Base-by-base conservation (phyloP, 2,329 filamentous ascomycete genomes). In the Aspergillus niger region DNA sequence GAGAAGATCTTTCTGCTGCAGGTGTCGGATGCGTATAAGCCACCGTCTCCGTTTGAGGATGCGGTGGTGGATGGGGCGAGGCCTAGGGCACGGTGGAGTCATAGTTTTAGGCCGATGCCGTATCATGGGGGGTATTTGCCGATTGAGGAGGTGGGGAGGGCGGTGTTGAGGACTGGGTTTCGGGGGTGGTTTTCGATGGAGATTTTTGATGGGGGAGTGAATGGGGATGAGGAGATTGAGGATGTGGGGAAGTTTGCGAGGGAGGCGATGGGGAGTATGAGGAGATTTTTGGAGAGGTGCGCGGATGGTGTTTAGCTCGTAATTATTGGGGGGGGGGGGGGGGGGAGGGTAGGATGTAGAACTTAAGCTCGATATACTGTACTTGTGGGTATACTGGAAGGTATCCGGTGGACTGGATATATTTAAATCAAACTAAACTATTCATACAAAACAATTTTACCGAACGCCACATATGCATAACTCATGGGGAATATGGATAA, bases 1-100 rank as follows among this genome's bases (percentile, higher is more conserved):
- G 86, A 90, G 2, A 92, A 90, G 77, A 91, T 93, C 41, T 92
- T 85, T 70, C 77, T 92, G 0, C 72, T 93, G 2, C 90, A 93
- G 71, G 87, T 93, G 56, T 89, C 85, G 3, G 90, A 94, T 71
- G 91, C 87, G 0, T 92, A 92, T 70, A 86, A 82, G 66, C 82
- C 86, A 39, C 77, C 80, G 0, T 76, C 80, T 3, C 86, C 89
- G 0, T 70, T 92, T 5, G 73, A 80, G 22, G 76, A 80, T 3
- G 74, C 83, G 48, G 80, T 85, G 36, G 77, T 83, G 24, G 74
- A 78, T 5, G 88, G 86, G 0, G 67, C 88, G 47, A 75, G 86
- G 30, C 86, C 89, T 0, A 79, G 88, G 36, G 87, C 83, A 0
- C 78, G 83, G 32, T 93, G 90, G 90, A 92, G 89, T 67, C 86